Conservation (phyloP, 306 rosid genomes). For the Vachellia collinsii region DNA sequence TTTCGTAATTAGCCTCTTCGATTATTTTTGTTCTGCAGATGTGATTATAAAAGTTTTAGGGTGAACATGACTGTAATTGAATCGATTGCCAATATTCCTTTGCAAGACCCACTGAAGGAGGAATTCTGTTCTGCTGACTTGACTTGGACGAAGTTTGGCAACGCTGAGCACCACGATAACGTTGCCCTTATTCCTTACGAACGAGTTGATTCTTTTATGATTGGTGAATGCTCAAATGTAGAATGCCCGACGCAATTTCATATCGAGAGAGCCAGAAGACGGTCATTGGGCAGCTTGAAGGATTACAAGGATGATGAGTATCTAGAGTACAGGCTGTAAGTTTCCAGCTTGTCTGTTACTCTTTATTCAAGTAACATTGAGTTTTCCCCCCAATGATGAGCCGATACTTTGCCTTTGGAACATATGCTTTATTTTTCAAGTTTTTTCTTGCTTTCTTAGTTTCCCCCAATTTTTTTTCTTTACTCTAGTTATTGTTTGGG, state of each 20-base stretch:
- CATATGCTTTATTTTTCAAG: slow-evolving; percentile 2
- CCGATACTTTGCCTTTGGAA: slow-evolving; percentile 19
- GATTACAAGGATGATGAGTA: slow-evolving; percentile 89
- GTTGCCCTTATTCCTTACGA: slow-evolving; percentile 90
- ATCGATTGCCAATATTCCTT: slow-evolving; percentile 62
- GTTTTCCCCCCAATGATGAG: not conserved
- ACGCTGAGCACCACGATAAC: slow-evolving; percentile 72
- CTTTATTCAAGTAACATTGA: slow-evolving; percentile 21
- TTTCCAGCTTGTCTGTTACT: slow-evolving; percentile 29
- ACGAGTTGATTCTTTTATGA: slow-evolving; percentile 84
- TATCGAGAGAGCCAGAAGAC: slow-evolving; percentile 80
- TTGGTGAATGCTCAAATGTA: slow-evolving; percentile 83
- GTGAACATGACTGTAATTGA: slow-evolving; percentile 68
- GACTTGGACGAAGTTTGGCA: slow-evolving; percentile 88
- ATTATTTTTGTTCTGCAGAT: slow-evolving; percentile 26
- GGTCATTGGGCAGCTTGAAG: slow-evolving; percentile 76
- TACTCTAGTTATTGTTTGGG: slow-evolving; percentile 20
- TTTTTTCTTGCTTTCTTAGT: not conserved
- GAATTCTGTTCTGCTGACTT: slow-evolving; percentile 81
- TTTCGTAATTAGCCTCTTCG: not conserved
- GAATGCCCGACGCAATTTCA: slow-evolving; percentile 90
- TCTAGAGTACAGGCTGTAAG: slow-evolving; percentile 91
- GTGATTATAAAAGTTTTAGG: not conserved
- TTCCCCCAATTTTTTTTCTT: not conserved
- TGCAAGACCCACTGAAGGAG: slow-evolving; percentile 87